These are phyloP conservation scores for Cytidiella melzeri DNA, from an alignment of 768 basidiomycete species.

Conservation along the genomic window DNA sequence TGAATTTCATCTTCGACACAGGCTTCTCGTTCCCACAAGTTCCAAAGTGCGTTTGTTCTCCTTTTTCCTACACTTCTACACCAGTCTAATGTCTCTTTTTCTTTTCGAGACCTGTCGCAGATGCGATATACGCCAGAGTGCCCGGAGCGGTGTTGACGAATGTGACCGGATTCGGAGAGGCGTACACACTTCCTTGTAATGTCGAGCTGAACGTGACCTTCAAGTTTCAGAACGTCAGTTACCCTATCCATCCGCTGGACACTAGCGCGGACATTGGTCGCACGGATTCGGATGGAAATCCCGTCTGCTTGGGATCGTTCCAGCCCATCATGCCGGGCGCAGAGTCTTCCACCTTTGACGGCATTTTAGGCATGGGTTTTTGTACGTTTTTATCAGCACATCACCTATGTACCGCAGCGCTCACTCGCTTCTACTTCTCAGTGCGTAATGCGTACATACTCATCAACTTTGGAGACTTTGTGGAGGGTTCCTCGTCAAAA, in stretches of 20 bases:
- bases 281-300: constrained; percentile 23
- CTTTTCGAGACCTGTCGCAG: constrained; percentile 21
- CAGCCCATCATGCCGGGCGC: constrained; percentile 23
- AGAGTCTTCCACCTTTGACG: constrained; percentile 22
- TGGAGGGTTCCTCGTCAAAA: constrained; percentile 25
- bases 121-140: constrained; percentile 30
- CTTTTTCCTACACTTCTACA: no score
- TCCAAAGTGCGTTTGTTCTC: constrained; percentile 17
- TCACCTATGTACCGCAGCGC: neutral
- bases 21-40: constrained; percentile 30
- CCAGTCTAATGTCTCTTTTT: no score
- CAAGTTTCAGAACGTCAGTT: constrained; percentile 26
- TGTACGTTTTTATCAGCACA: constrained; percentile 19
- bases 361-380: constrained; percentile 33
- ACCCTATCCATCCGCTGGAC: constrained; percentile 32
- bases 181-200: constrained; percentile 29
- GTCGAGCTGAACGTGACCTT: constrained; percentile 30
- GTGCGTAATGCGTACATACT: constrained; percentile 34
- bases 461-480: constrained; percentile 31
- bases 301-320: constrained; percentile 30
- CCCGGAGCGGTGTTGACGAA: constrained; percentile 24
- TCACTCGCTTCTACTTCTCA: constrained; percentile 10
- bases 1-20: constrained; percentile 25
- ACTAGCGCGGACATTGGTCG: constrained; percentile 17
- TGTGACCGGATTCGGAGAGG: constrained; percentile 16